These are phyloP conservation scores for Taiwanofungus camphoratus DNA, from an alignment of 1,284 basidiomycete genomes.

Conservation along the genomic window DNA sequence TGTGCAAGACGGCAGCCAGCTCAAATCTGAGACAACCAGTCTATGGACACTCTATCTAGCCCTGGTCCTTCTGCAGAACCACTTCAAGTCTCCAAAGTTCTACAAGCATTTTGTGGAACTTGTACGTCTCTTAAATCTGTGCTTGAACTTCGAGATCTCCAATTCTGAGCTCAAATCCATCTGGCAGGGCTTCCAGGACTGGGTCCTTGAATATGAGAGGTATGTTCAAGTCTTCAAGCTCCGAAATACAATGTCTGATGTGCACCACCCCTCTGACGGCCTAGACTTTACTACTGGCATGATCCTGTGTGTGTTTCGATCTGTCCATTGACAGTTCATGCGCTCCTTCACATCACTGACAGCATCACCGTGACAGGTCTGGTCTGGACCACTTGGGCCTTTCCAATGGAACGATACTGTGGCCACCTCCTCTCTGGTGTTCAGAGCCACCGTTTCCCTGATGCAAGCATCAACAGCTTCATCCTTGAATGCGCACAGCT, in stretches of 20 bases:
- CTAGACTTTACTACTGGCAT: conserved; percentile 38
- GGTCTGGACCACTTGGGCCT: conserved; percentile 35
- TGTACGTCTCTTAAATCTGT: conserved; percentile 32
- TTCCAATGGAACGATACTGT: conserved; percentile 35
- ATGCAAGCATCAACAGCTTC: conserved; percentile 20
- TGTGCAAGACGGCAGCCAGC: conserved; percentile 21
- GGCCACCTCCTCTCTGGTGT: conserved; percentile 24
- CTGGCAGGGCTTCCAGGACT: conserved; percentile 29
- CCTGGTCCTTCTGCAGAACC: conserved; percentile 31
- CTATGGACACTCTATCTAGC: conserved; percentile 36
- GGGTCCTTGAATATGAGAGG: conserved; percentile 41
- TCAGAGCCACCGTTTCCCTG: conserved; percentile 21
- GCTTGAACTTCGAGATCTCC: conserved; percentile 37
- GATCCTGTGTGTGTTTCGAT: conserved; percentile 23
- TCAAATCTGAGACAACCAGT: conserved; percentile 29
- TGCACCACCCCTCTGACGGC: neutral
- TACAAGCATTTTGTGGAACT: conserved; percentile 39
- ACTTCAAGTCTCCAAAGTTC: conserved; percentile 28
- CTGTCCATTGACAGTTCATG: conserved; percentile 37
- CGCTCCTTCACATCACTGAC: conserved; percentile 30
- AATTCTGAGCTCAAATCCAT: conserved; percentile 28
- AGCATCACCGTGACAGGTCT: conserved; percentile 30
- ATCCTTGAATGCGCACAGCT: conserved; percentile 15
- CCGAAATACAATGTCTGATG: neutral
- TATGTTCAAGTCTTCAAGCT: conserved; percentile 18